Evolutionary conservation across 2,329 filamentous ascomycete species (phyloP).

Genomic region (Lomentospora prolificans): DNA sequence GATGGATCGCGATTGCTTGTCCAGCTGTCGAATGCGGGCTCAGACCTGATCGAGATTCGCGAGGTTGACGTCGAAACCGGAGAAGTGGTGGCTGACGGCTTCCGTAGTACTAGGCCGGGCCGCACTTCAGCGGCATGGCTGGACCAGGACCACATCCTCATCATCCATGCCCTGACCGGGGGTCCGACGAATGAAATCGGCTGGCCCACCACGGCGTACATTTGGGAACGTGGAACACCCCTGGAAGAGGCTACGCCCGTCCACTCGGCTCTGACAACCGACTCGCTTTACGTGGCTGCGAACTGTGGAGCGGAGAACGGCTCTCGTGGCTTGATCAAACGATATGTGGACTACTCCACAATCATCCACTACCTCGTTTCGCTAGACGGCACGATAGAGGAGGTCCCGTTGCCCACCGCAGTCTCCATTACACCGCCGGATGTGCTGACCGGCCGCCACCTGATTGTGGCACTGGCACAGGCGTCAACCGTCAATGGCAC

Average conservation of each 20-base stretch:
- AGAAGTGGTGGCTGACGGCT: background rate
- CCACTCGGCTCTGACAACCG: background rate
- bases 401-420: background rate
- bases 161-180: background rate
- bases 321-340: background rate
- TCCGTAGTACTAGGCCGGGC: background rate
- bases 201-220: constrained; percentile 2
- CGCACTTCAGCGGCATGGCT: background rate
- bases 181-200: background rate
- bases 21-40: constrained; percentile 1
- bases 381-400: background rate
- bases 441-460: constrained; percentile 16
- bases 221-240: constrained; percentile 3
- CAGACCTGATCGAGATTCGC: constrained; percentile 1
- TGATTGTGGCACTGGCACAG: constrained; percentile 11
- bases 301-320: background rate
- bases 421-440: constrained; percentile 17
- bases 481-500: background rate
- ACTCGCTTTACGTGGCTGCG: background rate
- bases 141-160: constrained; percentile 4
- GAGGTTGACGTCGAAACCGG: constrained; percentile 1
- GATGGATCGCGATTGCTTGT: background rate
- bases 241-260: background rate
- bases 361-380: background rate
- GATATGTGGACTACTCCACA: background rate